These are phyloP conservation scores for Tephrocybe sp. DNA, from an alignment of 768 basidiomycete genomes.

Conservation along the genomic window DNA sequence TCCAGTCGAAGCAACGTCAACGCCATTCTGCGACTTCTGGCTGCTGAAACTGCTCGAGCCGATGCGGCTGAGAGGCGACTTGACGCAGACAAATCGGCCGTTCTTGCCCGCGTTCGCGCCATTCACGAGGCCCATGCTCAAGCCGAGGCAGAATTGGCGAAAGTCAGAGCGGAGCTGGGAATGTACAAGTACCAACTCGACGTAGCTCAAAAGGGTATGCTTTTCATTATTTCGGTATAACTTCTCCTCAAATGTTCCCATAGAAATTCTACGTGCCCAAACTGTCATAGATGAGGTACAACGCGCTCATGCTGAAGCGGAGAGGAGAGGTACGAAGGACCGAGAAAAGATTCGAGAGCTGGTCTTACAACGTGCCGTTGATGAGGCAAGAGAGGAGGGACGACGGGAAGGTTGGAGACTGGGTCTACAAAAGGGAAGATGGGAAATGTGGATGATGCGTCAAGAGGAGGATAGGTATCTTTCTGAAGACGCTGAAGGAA, in stretches of 20 bases:
- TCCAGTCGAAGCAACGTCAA: too few species aligned
- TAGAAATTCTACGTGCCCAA: constrained; percentile 55
- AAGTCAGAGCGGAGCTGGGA: constrained; percentile 44
- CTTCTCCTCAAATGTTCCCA: background rate
- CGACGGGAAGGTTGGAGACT: constrained; percentile 49
- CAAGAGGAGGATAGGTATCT: too few species aligned
- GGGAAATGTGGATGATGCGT: constrained; percentile 10
- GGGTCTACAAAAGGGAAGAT: constrained; percentile 34
- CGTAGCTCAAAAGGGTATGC: constrained; percentile 47
- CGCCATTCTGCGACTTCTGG: constrained; percentile 22
- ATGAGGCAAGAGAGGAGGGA: constrained; percentile 54
- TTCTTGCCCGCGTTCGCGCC: constrained; percentile 30
- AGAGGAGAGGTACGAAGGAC: constrained; percentile 42
- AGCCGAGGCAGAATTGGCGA: constrained; percentile 29
- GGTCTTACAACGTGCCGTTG: constrained; percentile 44
- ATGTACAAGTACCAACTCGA: constrained; percentile 59
- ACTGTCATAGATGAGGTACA: constrained; percentile 47
- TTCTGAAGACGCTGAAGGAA: background rate
- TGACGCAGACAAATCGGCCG: constrained; percentile 17
- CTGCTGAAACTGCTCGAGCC: constrained; percentile 36
- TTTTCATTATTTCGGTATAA: background rate
- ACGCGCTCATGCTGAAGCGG: constrained; percentile 45
- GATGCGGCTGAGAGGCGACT: constrained; percentile 35
- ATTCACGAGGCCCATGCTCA: constrained; percentile 28
- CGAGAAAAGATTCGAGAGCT: constrained; percentile 45